A percentile compares a stretch with the other conserved stretches of the same genome.
Conservation (phyloP, 2,329 filamentous ascomycete species). For the Claviceps quebecensis region DNA sequence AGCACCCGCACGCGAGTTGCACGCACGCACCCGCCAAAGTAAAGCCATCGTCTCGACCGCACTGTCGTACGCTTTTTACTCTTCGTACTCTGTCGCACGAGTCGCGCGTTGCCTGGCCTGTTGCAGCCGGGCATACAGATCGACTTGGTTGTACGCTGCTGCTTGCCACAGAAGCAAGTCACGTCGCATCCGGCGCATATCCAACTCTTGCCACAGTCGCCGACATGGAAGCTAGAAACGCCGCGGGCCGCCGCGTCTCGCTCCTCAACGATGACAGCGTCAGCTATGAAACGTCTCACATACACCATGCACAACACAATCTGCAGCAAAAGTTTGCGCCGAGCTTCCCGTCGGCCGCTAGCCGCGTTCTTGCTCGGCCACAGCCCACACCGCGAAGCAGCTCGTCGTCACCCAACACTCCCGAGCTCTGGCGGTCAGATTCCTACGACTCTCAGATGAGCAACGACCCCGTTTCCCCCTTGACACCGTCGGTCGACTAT, state of each 20-base stretch:
- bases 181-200: neutral
- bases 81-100: no score
- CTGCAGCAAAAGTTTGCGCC: constrained; percentile 6
- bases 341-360: constrained; percentile 20
- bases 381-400: constrained; percentile 24
- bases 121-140: no score
- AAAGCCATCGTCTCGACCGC: no score
- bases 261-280: constrained; percentile 40
- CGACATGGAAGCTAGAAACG: constrained; percentile 40
- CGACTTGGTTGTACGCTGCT: no score
- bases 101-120: no score
- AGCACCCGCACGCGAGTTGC: no score
- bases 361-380: constrained; percentile 18
- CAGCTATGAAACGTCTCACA: constrained; percentile 6
- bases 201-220: neutral
- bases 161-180: no score
- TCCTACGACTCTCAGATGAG: constrained; percentile 48
- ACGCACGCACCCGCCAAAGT: no score
- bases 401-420: constrained; percentile 37
- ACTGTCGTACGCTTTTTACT: no score
- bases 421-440: constrained; percentile 44
- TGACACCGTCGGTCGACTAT: constrained; percentile 37
- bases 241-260: constrained; percentile 43
- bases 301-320: constrained; percentile 3
- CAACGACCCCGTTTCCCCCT: constrained; percentile 38